Evolutionary conservation across 129 eudicot species (phyloP).

Genomic region (Deinandra increscens): DNA sequence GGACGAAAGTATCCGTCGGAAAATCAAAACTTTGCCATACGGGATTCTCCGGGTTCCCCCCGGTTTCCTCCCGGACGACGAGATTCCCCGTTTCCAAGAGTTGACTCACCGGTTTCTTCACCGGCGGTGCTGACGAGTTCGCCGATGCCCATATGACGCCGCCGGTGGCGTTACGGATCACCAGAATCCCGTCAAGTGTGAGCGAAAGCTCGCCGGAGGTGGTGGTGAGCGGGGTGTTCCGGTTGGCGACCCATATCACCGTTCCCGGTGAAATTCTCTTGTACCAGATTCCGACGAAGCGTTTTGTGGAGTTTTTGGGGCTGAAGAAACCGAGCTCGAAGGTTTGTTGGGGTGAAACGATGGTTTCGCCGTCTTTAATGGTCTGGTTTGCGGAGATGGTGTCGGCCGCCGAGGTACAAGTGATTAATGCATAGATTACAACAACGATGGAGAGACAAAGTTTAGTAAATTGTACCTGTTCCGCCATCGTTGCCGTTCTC

Average conservation of each 20-base stretch:
- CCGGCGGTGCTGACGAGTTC: conserved; percentile 2
- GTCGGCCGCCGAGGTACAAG: conserved; percentile 29
- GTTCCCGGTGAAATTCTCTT: conserved; percentile 26
- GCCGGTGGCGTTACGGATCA: conserved; percentile 29
- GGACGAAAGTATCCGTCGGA: conserved; percentile 49
- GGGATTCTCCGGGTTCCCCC: conserved; percentile 15
- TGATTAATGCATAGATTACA: conserved; percentile 17
- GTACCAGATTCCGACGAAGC: conserved; percentile 56
- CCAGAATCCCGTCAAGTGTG: conserved; percentile 24
- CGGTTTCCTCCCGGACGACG: conserved; percentile 28
- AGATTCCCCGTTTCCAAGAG: conserved; percentile 57
- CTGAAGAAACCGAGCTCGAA: conserved; percentile 42
- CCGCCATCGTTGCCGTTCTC: conserved; percentile 13
- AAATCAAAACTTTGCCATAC: conserved; percentile 67
- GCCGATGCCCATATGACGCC: conserved; percentile 33
- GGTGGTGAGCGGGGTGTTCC: conserved; percentile 36
- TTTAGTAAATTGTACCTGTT: background rate
- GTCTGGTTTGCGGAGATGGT: conserved; percentile 36
- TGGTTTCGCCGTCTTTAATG: conserved; percentile 33
- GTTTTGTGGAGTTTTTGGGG: conserved; percentile 28
- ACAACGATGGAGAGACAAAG: conserved; percentile 8
- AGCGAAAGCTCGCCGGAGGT: conserved; percentile 33
- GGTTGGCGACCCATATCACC: conserved; percentile 60
- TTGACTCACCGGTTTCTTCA: conserved; percentile 30
- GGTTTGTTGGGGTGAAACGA: conserved; percentile 30